These are phyloP conservation scores for Rachicladosporium sp. DNA, from an alignment of 2,329 filamentous ascomycete species.

Conservation along the genomic window DNA sequence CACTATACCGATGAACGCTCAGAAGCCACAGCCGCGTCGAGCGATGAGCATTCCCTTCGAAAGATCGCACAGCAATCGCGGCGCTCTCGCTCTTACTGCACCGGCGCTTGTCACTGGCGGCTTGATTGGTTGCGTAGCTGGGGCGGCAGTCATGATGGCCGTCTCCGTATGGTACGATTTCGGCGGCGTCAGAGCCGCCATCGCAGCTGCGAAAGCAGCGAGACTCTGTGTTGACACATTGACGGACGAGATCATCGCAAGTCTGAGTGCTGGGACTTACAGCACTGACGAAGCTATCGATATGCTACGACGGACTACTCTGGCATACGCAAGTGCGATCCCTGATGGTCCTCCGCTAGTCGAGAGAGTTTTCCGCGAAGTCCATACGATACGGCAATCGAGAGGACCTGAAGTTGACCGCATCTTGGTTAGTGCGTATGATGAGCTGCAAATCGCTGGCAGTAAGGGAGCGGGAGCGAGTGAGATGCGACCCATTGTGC, in stretches of 20 bases:
- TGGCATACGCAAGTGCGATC: constrained; percentile 16
- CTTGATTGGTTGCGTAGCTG: constrained; percentile 17
- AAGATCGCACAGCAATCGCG: not conserved
- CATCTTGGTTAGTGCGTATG: constrained; percentile 12
- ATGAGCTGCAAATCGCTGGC: constrained; percentile 12
- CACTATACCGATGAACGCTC: not conserved
- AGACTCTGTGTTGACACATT: constrained; percentile 18
- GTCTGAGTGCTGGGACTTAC: constrained; percentile 18
- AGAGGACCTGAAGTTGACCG: constrained; percentile 16
- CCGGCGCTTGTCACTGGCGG: constrained; percentile 17
- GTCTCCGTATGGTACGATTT: constrained; percentile 16
- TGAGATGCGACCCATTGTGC: constrained; percentile 12
- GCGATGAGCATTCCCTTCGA: not conserved
- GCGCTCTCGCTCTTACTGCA: constrained; percentile 9
- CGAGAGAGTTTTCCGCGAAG: constrained; percentile 17
- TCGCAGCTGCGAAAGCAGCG: constrained; percentile 15
- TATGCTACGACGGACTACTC: constrained; percentile 16
- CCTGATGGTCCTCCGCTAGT: constrained; percentile 16
- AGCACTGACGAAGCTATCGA: constrained; percentile 19
- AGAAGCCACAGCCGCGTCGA: too few species aligned
- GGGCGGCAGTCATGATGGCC: constrained; percentile 16
- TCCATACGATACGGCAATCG: constrained; percentile 14
- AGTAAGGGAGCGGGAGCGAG: constrained; percentile 10
- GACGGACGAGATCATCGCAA: constrained; percentile 16
- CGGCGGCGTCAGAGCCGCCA: constrained; percentile 14